A percentile compares a stretch with the other conserved stretches of the same genome.
Conservation (phyloP, 768 basidiomycete species). For the Clathrus columnatus region DNA sequence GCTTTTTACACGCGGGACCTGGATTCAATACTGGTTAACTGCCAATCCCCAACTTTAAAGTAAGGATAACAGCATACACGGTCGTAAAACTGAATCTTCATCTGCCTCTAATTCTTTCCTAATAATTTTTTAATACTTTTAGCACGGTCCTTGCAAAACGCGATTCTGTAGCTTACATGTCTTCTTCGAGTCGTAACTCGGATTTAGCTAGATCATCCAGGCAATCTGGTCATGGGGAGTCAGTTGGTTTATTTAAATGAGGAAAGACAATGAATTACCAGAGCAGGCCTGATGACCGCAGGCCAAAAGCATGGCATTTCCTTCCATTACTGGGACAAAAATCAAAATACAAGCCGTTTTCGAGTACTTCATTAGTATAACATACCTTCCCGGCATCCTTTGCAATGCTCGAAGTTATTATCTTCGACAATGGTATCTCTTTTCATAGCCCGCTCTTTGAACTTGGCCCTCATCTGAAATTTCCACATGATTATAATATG, state of each 20-base stretch:
- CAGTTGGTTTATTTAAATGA: neutral
- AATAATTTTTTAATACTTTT: neutral
- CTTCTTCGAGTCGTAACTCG: neutral
- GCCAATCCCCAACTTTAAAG: neutral
- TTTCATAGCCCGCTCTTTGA: slow-evolving; percentile 3
- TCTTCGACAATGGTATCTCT: neutral
- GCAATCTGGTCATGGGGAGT: slow-evolving; percentile 3
- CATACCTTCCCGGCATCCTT: slow-evolving; percentile 58
- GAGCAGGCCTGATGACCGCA: slow-evolving; percentile 54
- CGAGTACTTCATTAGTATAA: neutral
- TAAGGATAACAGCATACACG: neutral
- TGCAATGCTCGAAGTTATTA: slow-evolving; percentile 29
- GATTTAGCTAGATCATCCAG: slow-evolving; percentile 7
- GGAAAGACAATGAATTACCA: slow-evolving; percentile 27
- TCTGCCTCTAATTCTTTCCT: slow-evolving; percentile 5
- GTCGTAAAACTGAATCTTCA: slow-evolving; percentile 2
- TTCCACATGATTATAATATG: too few species aligned
- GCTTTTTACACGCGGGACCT: slow-evolving; percentile 58
- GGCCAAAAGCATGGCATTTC: slow-evolving; percentile 47
- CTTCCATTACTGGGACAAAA: slow-evolving; percentile 32
- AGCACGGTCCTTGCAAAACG: neutral
- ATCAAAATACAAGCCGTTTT: neutral
- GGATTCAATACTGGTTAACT: neutral
- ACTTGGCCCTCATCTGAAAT: slow-evolving; percentile 4
- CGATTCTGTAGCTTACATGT: neutral